These are phyloP conservation scores for Talaromyces sp. DNA, from an alignment of 2,329 filamentous ascomycete species.

Conservation along the genomic window DNA sequence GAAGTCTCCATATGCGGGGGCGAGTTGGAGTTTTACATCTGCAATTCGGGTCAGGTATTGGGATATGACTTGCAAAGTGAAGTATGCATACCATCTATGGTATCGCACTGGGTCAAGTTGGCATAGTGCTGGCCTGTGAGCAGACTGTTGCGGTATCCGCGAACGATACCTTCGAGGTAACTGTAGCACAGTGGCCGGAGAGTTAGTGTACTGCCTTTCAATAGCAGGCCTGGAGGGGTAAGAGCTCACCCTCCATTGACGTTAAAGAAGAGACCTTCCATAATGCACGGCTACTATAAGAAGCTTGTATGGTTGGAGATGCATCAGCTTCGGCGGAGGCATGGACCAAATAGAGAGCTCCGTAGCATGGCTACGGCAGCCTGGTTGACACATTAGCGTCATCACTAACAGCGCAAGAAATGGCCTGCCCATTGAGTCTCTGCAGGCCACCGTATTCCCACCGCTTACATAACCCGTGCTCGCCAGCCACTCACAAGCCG, in stretches of 20 bases:
- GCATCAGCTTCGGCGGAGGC: not conserved
- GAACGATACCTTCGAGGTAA: slow-evolving; percentile 95
- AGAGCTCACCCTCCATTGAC: slow-evolving; percentile 76
- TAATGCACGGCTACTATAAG: slow-evolving; percentile 37
- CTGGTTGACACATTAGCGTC: not conserved
- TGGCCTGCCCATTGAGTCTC: not conserved
- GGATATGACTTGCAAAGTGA: too few relatives aligned
- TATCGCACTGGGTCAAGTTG: slow-evolving; percentile 97
- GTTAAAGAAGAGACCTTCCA: slow-evolving; percentile 95
- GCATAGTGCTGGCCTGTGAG: slow-evolving; percentile 86
- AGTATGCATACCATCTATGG: slow-evolving; percentile 71
- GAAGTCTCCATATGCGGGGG: slow-evolving; percentile 95
- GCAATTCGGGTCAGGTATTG: slow-evolving; percentile 19
- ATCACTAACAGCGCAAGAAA: not conserved
- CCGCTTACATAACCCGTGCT: slow-evolving; percentile 31
- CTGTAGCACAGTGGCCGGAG: slow-evolving; percentile 44
- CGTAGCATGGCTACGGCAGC: not conserved
- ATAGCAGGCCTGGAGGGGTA: fast-evolving
- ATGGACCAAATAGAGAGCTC: slow-evolving; percentile 14
- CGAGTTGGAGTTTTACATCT: slow-evolving; percentile 98
- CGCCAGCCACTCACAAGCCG: slow-evolving; percentile 23
- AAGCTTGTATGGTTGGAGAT: slow-evolving; percentile 3
- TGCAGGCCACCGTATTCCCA: not conserved
- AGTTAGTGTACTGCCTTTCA: not conserved
- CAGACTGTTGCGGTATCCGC: slow-evolving; percentile 92